Percentiles rank a stretch among this genome's conserved stretches.
Evolutionary conservation across 2,329 filamentous ascomycete genomes (phyloP).

Genomic region (Trichoderma gracile): DNA sequence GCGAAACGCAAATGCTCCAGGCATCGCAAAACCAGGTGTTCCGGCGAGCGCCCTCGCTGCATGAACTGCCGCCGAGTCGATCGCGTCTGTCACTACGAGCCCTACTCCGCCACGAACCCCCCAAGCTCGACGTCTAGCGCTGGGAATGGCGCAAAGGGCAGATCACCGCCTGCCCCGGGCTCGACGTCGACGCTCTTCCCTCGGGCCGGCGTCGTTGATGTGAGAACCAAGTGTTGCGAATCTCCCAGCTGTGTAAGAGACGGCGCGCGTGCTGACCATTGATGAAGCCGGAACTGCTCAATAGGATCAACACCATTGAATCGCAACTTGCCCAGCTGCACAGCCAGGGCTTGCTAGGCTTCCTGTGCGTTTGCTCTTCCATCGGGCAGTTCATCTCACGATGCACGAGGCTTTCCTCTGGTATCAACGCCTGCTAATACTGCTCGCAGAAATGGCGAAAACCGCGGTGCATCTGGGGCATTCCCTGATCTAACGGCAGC

Average conservation of each 20-base stretch:
- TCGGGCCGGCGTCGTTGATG: slow-evolving; percentile 18
- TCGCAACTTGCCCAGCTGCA: slow-evolving; percentile 19
- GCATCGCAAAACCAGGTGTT: slow-evolving; percentile 22
- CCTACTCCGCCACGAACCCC: slow-evolving; percentile 17
- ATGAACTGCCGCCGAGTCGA: slow-evolving; percentile 24
- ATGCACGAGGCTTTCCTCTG: too few relatives aligned
- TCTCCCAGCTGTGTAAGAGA: background rate
- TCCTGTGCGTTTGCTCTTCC: slow-evolving; percentile 2
- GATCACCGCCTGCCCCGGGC: background rate
- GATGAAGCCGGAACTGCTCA: slow-evolving; percentile 19
- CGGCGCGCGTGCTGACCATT: background rate
- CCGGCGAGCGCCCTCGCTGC: slow-evolving; percentile 18
- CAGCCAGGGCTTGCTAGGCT: slow-evolving; percentile 18
- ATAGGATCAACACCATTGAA: slow-evolving; percentile 21
- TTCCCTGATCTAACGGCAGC: slow-evolving; percentile 13
- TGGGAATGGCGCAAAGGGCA: slow-evolving; percentile 8
- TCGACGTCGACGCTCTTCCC: slow-evolving; percentile 13
- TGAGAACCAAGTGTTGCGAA: background rate
- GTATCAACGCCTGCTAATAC: background rate
- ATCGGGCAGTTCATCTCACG: too few relatives aligned
- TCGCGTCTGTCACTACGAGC: slow-evolving; percentile 24
- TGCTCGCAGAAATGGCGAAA: slow-evolving; percentile 6
- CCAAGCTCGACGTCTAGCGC: slow-evolving; percentile 7
- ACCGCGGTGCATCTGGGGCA: slow-evolving; percentile 4
- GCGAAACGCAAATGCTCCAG: background rate